A percentile compares a stretch with the other conserved stretches of the same genome.
phyloP scores from a whole-genome alignment of 306 rosid species.

The Lablab purpureus region DNA sequence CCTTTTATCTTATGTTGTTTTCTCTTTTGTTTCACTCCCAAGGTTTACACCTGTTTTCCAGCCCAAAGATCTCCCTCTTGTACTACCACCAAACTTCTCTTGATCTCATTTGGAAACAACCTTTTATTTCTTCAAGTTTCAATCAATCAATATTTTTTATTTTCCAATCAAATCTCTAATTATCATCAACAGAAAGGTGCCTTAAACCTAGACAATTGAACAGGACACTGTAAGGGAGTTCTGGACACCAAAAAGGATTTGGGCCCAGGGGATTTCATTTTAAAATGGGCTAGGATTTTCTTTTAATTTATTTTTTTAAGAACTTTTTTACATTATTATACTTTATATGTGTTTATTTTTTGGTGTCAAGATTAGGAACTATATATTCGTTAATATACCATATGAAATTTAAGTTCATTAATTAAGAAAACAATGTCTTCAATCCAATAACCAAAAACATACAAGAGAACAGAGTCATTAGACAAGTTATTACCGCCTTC shows the following conservation, averaged over 20 bases:
- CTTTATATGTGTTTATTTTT: not conserved
- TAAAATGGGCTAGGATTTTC: not conserved
- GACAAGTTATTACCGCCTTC: slow-evolving; percentile 58
- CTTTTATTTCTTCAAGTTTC: not conserved
- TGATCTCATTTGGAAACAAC: slow-evolving; percentile 10
- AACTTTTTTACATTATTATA: not conserved
- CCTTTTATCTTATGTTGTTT: not conserved
- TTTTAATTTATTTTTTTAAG: not conserved
- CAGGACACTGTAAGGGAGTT: not conserved
- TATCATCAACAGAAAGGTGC: slow-evolving; percentile 18
- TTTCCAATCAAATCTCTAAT: not conserved
- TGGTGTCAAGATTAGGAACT: not conserved
- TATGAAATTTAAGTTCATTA: slow-evolving; percentile 28
- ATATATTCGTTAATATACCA: slow-evolving; percentile 22
- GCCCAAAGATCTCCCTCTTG: not conserved
- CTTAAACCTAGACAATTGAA: not conserved
- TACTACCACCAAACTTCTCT: not conserved
- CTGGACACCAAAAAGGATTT: not conserved
- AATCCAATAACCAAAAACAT: not conserved
- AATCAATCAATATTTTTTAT: not conserved
- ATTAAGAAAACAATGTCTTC: slow-evolving; percentile 6
- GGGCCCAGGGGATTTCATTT: not conserved
- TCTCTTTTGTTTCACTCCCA: slow-evolving; percentile 4
- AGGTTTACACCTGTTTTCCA: not conserved
- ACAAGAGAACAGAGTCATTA: slow-evolving; percentile 9